phyloP scores from a whole-genome alignment of 2,329 filamentous ascomycete genomes.

The Epichloe gansuensis region DNA sequence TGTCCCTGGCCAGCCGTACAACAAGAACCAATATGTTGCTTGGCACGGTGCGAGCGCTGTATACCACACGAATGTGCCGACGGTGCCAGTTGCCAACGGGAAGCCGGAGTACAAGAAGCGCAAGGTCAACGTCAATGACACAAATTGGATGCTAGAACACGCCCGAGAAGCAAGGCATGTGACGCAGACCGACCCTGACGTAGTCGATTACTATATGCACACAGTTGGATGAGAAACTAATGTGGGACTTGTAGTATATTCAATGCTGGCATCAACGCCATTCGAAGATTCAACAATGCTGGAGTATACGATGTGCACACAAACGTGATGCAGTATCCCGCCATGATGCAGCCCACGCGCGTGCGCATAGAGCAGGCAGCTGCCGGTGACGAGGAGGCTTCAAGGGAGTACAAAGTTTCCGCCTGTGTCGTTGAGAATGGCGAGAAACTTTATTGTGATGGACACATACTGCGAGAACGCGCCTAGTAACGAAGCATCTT shows the following conservation, averaged over 20 bases:
- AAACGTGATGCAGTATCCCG: constrained; percentile 79
- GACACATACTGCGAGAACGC: constrained; percentile 43
- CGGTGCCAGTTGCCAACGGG: constrained; percentile 61
- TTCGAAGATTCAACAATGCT: constrained; percentile 55
- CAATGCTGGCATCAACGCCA: constrained; percentile 60
- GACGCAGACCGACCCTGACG: background rate
- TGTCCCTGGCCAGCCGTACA: constrained; percentile 74
- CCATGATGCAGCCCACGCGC: constrained; percentile 79
- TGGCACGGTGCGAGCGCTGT: constrained; percentile 97
- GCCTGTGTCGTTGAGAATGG: constrained; percentile 34
- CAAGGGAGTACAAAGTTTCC: constrained; percentile 30
- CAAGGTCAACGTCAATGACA: constrained; percentile 77
- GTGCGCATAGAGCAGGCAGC: constrained; percentile 65
- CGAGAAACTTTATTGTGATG: constrained; percentile 44
- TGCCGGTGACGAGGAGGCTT: constrained; percentile 23
- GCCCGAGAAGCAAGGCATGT: constrained; percentile 74
- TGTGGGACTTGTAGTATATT: constrained; percentile 49
- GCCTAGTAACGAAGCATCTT: constrained; percentile 31
- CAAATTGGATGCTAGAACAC: constrained; percentile 96
- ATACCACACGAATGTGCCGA: constrained; percentile 73
- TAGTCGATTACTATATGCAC: too few relatives aligned
- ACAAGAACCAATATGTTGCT: constrained; percentile 96
- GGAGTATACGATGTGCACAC: constrained; percentile 93
- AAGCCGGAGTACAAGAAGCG: constrained; percentile 75
- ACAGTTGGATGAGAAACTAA: too few relatives aligned